Conservation (phyloP, 169 alveolate species). For the Eimeria zaria region DNA sequence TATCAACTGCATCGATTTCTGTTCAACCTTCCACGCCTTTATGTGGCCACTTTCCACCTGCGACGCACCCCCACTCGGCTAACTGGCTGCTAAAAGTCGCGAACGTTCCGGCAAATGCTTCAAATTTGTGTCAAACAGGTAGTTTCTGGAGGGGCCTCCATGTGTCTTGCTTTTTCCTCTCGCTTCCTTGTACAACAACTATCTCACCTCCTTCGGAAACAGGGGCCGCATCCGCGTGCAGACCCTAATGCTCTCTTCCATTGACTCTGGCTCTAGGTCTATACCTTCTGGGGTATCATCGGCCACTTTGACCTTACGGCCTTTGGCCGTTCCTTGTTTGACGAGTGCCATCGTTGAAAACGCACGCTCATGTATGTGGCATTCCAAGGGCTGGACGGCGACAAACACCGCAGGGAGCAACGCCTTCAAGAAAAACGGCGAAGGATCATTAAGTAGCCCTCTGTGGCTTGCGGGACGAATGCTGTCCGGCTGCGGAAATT, state of each 20-base stretch:
- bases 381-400: background rate
- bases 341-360: constrained; percentile 37
- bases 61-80: background rate
- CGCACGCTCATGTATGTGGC: background rate
- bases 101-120: background rate
- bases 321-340: constrained; percentile 63
- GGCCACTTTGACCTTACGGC: constrained; percentile 39
- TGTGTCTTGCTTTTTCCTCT: background rate
- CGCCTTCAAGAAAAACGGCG: background rate
- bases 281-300: constrained; percentile 33
- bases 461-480: background rate
- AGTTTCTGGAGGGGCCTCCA: background rate
- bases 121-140: background rate
- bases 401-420: background rate
- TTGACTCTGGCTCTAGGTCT: constrained; percentile 85
- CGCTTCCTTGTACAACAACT: background rate
- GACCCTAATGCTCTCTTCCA: constrained; percentile 90
- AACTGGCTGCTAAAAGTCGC: background rate
- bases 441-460: background rate
- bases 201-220: constrained; percentile 89
- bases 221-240: constrained; percentile 91
- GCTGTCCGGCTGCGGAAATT: background rate
- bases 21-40: constrained; percentile 90
- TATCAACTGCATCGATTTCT: constrained; percentile 87
- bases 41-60: constrained; percentile 89